These are phyloP conservation scores for Niveomyces coronatus DNA, from an alignment of 2,329 filamentous ascomycete species.

Conservation along the genomic window DNA sequence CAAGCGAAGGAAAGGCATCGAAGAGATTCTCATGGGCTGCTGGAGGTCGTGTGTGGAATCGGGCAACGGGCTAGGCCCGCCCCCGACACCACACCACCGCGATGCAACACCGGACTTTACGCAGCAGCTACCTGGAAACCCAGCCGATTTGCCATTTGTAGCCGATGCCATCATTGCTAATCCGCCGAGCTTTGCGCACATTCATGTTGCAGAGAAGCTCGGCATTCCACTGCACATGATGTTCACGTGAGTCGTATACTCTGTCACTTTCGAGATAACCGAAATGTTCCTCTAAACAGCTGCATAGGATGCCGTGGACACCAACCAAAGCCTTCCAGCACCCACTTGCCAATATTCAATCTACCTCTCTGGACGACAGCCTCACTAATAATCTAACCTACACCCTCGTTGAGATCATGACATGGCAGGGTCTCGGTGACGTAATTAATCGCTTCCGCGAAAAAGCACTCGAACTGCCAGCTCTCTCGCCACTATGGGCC, in stretches of 20 bases:
- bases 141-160: slow-evolving; percentile 54
- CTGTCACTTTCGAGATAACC: neutral
- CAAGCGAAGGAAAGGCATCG: slow-evolving; percentile 63
- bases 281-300: neutral
- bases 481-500: slow-evolving; percentile 71
- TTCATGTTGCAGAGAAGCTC: slow-evolving; percentile 65
- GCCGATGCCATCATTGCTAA: slow-evolving; percentile 76
- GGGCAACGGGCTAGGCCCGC: slow-evolving; percentile 52
- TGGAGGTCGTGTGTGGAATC: slow-evolving; percentile 80
- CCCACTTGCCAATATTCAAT: slow-evolving; percentile 72
- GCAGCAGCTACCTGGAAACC: slow-evolving; percentile 28
- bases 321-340: slow-evolving; percentile 80
- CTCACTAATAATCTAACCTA: slow-evolving; percentile 79
- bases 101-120: slow-evolving; percentile 36
- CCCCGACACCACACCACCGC: slow-evolving; percentile 32
- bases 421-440: slow-evolving; percentile 86
- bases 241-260: slow-evolving; percentile 61
- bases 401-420: slow-evolving; percentile 78
- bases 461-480: slow-evolving; percentile 62
- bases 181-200: slow-evolving; percentile 65
- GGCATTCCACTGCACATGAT: slow-evolving; percentile 72
- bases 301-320: slow-evolving; percentile 79
- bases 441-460: slow-evolving; percentile 81
- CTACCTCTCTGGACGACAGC: slow-evolving; percentile 63
- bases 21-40: slow-evolving; percentile 71